Percentiles rank a stretch among this genome's conserved stretches.
phyloP scores from a whole-genome alignment of 169 alveolate species.

The Theileria orientalis region DNA sequence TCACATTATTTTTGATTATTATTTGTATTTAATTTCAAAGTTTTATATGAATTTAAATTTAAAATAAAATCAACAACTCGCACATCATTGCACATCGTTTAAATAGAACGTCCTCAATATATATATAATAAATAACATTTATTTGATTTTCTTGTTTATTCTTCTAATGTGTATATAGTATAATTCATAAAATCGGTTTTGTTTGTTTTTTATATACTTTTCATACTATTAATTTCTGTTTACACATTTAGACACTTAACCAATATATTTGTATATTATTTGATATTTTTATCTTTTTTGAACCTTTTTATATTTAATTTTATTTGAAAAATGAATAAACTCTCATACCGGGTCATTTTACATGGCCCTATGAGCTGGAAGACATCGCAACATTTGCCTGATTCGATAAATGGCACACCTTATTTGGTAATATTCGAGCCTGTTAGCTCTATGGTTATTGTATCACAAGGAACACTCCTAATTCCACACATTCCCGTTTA shows the following conservation, averaged over 20 bases:
- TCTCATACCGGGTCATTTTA: conserved; percentile 48
- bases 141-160: not conserved
- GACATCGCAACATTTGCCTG: conserved; percentile 15
- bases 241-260: not conserved
- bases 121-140: not conserved
- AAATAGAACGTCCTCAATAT: not conserved
- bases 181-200: no score
- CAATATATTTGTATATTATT: no score
- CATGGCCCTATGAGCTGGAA: conserved; percentile 67
- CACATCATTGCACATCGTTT: not conserved
- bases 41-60: not conserved
- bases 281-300: no score
- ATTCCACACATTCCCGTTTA: conserved; percentile 15
- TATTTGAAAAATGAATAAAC: conserved; percentile 4
- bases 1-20: no score
- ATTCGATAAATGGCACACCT: conserved; percentile 21
- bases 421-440: conserved; percentile 62
- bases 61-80: not conserved
- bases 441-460: conserved; percentile 12
- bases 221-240: not conserved
- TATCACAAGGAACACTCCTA: conserved; percentile 50
- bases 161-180: not conserved
- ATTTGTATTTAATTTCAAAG: no score
- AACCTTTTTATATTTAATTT: no score
- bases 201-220: no score